Percentiles rank a stretch among this genome's conserved stretches.
phyloP scores from a whole-genome alignment of 2,329 filamentous ascomycete genomes.

The Monilinia vaccinii-corymbosi region DNA sequence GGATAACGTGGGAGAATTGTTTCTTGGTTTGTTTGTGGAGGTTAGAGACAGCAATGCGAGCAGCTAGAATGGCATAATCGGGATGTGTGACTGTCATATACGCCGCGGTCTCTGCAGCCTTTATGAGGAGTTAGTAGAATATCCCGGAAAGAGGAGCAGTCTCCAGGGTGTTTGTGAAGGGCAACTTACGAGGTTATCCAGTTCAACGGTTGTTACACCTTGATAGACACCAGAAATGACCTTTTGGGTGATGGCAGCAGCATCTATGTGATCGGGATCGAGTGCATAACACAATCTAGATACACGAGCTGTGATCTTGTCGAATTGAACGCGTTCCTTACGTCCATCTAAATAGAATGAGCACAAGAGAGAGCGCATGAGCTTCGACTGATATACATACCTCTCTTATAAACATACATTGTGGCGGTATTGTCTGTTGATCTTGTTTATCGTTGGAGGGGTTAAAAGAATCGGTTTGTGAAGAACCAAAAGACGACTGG shows the following conservation, averaged over 20 bases:
- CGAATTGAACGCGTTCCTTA: conserved; percentile 99
- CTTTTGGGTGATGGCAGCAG: conserved; percentile 96
- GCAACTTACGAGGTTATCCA: conserved; percentile 85
- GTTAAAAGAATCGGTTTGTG: conserved; percentile 5
- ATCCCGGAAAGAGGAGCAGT: background rate
- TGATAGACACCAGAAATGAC: conserved; percentile 99
- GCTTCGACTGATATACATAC: conserved; percentile 22
- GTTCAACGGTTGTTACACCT: conserved; percentile 90
- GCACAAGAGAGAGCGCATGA: background rate
- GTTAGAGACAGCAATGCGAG: conserved; percentile 97
- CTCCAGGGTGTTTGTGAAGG: conserved; percentile 17
- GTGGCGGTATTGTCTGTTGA: conserved; percentile 15
- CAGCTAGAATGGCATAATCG: conserved; percentile 96
- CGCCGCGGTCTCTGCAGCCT: conserved; percentile 97
- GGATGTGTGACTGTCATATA: conserved; percentile 99
- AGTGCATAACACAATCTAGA: conserved; percentile 96
- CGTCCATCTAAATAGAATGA: conserved; percentile 64
- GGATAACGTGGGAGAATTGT: conserved; percentile 93
- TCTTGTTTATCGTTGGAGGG: conserved; percentile 9
- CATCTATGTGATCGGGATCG: conserved; percentile 91
- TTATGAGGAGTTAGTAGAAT: conserved; percentile 19
- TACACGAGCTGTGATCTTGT: conserved; percentile 99
- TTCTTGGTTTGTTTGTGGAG: conserved; percentile 99
- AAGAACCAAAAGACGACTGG: background rate
- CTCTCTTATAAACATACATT: conserved; percentile 32